A percentile compares a stretch with the other conserved stretches of the same genome.
phyloP scores from a whole-genome alignment of 768 basidiomycete genomes.

The Suillus hirtellus region DNA sequence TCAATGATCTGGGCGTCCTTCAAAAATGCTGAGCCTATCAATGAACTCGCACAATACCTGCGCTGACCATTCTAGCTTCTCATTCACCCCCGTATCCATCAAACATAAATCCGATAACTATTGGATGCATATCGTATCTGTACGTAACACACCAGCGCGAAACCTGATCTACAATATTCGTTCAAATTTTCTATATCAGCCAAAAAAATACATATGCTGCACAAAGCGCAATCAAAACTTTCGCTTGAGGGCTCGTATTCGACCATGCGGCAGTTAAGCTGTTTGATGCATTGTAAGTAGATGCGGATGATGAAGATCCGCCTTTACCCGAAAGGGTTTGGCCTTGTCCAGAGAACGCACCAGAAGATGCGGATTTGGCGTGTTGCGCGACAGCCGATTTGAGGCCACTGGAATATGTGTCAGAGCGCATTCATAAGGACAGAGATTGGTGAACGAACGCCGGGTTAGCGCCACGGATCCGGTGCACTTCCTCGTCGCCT shows the following conservation, averaged over 20 bases:
- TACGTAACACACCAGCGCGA: neutral
- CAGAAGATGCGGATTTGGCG: constrained; percentile 39
- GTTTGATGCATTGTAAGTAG: constrained; percentile 35
- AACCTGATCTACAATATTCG: neutral
- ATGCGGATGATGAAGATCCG: constrained; percentile 40
- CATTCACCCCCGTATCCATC: neutral
- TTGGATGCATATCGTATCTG: neutral
- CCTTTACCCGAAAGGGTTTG: constrained; percentile 55
- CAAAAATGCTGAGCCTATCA: neutral
- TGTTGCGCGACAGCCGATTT: constrained; percentile 59
- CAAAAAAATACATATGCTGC: constrained; percentile 63
- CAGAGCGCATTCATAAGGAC: constrained; percentile 7
- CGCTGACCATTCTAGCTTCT: neutral
- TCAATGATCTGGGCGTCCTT: neutral
- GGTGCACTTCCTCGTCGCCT: constrained; percentile 64
- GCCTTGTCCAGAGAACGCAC: constrained; percentile 70
- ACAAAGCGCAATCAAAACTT: constrained; percentile 60
- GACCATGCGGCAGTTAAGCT: constrained; percentile 39
- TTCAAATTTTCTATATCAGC: constrained; percentile 33
- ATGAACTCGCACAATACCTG: neutral
- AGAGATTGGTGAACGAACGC: constrained; percentile 41
- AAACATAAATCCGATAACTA: neutral
- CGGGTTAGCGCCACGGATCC: constrained; percentile 71
- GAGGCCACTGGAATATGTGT: constrained; percentile 47
- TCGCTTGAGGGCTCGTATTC: constrained; percentile 66